Evolutionary conservation across 352 stramenopile genomes (phyloP), one percentile per base, ranked within the genome.

Genomic region (Phytopythium chamaehyphon): DNA sequence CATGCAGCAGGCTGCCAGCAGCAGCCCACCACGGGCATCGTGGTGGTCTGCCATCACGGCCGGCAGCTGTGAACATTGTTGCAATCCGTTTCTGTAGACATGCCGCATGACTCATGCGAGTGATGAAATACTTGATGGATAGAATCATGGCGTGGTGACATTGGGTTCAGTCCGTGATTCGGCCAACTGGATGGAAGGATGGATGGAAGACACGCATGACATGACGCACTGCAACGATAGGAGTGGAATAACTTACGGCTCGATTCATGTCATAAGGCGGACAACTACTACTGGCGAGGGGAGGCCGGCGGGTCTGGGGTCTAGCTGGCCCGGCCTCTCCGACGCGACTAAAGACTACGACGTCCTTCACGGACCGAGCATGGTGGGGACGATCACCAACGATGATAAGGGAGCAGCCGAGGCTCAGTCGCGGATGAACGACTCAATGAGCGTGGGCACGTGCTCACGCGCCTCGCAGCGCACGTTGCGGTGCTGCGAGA

Each of bases 381-480:
- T 10, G 5, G 42, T n/a, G 26, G n/a, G 22, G 4, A 19, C 11
- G 16, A 24, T 18, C 5, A 21, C 7, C 38, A 2, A 28, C 19
- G n/a, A n/a, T n/a, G n/a, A n/a, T n/a, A n/a, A 28, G 16, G 10
- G 19, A 18, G 6, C n/a, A 33, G 45, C 12, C 28, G n/a, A n/a
- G 2, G 28, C 39, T 71, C 50, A 76, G 62, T 79, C 69, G 26
- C 65, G 57, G 6, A 81, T 39, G 47, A 81, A 82, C 8, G 57
- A 66, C 47, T 76, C 62, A 8, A 88, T 52, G n/a, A 88, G 37
- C 18, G 60, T 51, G 4, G 71, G 69, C 35, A 88, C 51, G 40
- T 81, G 64, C 38, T 71, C 59, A 40, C 75, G 59, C 6, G 60
- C 63, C 37, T 83, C 62, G 33, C 76, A 88, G 23, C 62, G 57